Evolutionary conservation across 176 grass and related monocot species (phyloP), one percentile per base, ranked within the genome.

Genomic region (Aegilops umbellulata): DNA sequence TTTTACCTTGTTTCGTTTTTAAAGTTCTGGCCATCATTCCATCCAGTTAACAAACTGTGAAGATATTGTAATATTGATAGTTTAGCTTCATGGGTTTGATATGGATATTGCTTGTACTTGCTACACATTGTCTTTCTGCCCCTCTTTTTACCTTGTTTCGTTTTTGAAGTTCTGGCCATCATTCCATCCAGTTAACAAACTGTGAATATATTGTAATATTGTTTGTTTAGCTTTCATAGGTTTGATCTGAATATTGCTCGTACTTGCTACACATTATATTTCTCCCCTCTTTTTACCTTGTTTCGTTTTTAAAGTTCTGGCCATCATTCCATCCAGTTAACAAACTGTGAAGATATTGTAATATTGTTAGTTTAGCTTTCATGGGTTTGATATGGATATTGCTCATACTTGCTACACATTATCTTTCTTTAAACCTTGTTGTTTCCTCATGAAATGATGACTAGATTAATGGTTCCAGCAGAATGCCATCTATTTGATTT

Each of bases 231-330:
- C 5, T 9, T 68, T 77, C 58, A 16, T 77, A 14, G 14, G 17
- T 65, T 85, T 85, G 74, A 55, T 83, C 10, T 72, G 46, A 15
- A 83, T 78, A 24, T 35, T 78, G 38, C 46, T 71, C 26, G 27
- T 36, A 38, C 8, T 36, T 78, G 26, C 11, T 27, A 51, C 3
- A n/a, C 32, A 71, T 78, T 76, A 62, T 35, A 19, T 78, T 82
- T 31, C 22, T 66, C n/a, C n/a, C n/a, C n/a, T n/a, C n/a, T n/a
- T n/a, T n/a, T n/a, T 36, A 46, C 35, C 36, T 42, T 72, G 36
- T 55, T 70, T 36, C 8, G 1, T 30, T 30, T 30, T 30, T 30
- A 30, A 30, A 30, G 29, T 30, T 30, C 29, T 71, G 32, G 23
- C 14, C 42, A 75, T 49, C 26, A 75, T 49, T 75, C 16, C 72